Percentiles rank a stretch among this genome's conserved stretches.
Conservation (phyloP, 306 rosid species). For the Vachellia pachyceras region DNA sequence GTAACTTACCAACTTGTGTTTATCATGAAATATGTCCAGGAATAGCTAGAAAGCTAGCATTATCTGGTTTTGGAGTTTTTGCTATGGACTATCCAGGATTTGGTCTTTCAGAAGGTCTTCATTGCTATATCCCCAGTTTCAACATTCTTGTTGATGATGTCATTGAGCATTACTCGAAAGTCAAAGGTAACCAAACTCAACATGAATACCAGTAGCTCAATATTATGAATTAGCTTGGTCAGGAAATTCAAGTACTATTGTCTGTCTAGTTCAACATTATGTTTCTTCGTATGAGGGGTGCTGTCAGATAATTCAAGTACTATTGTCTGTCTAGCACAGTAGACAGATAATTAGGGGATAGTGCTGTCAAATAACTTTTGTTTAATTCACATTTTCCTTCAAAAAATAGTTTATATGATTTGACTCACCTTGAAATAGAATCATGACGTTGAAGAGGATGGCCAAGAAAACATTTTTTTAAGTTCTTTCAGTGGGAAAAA, state of each 20-base stretch:
- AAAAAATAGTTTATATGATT: background rate
- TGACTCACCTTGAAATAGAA: background rate
- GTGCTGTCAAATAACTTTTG: background rate
- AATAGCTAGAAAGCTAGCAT: conserved; percentile 80
- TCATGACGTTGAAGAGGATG: background rate
- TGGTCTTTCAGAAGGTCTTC: conserved; percentile 98
- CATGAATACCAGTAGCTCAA: background rate
- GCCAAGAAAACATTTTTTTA: background rate
- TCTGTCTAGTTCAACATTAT: conserved; percentile 4
- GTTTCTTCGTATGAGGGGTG: background rate
- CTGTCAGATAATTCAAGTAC: conserved; percentile 4
- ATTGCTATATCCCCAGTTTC: conserved; percentile 72
- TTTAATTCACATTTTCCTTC: conserved; percentile 19
- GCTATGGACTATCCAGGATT: conserved; percentile 98
- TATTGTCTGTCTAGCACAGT: too few relatives aligned
- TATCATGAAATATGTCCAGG: conserved; percentile 54
- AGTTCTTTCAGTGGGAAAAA: background rate
- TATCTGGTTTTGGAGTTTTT: conserved; percentile 77
- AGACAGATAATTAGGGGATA: background rate
- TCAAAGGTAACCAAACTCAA: conserved; percentile 62
- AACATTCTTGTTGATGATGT: conserved; percentile 76
- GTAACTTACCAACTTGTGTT: conserved; percentile 29
- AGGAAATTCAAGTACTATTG: background rate
- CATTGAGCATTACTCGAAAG: conserved; percentile 77
- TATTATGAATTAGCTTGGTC: background rate